Percentiles rank a stretch among this genome's conserved stretches.
Evolutionary conservation across 139 green algal genomes (phyloP).

Genomic region (Astrephomene gubernaculifera): DNA sequence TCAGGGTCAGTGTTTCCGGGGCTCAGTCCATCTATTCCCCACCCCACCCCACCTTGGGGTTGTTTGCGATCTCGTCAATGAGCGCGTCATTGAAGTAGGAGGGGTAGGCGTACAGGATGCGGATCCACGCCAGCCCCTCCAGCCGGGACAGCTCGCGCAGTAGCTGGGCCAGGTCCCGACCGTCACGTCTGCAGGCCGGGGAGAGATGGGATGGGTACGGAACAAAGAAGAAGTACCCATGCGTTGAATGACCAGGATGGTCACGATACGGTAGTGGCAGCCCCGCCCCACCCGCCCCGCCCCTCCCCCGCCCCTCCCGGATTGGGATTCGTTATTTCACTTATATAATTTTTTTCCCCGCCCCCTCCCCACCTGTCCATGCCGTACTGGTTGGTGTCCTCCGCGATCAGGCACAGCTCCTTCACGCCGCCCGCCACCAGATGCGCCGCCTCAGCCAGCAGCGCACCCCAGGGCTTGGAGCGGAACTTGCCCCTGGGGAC

Average conservation of each 20-base stretch:
- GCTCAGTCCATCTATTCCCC: no score
- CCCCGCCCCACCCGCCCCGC: no score
- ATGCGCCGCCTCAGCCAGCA: slow-evolving; percentile 80
- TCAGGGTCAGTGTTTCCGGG: no score
- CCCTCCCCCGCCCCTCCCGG: no score
- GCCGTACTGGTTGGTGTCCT: slow-evolving; percentile 92
- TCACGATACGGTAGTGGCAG: no score
- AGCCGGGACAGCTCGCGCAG: slow-evolving; percentile 80
- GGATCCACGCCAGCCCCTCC: slow-evolving; percentile 85
- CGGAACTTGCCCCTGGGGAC: slow-evolving; percentile 84
- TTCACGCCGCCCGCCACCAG: slow-evolving; percentile 79
- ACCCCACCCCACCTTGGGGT: slow-evolving; percentile 80
- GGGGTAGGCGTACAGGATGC: slow-evolving; percentile 92
- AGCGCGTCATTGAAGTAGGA: slow-evolving; percentile 78
- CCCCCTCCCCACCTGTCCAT: slow-evolving; percentile 65
- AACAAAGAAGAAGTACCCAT: no score
- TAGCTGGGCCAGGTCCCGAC: slow-evolving; percentile 79
- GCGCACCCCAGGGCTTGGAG: slow-evolving; percentile 79
- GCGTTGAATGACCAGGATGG: no score
- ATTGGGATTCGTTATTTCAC: no score
- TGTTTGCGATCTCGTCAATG: slow-evolving; percentile 89
- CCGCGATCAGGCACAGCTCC: slow-evolving; percentile 92
- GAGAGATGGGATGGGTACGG: no score
- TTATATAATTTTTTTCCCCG: no score
- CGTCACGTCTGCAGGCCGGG: slow-evolving; percentile 58